These are phyloP conservation scores for Terfezia claveryi DNA, from an alignment of 495 filamentous ascomycete genomes.

Conservation along the genomic window DNA sequence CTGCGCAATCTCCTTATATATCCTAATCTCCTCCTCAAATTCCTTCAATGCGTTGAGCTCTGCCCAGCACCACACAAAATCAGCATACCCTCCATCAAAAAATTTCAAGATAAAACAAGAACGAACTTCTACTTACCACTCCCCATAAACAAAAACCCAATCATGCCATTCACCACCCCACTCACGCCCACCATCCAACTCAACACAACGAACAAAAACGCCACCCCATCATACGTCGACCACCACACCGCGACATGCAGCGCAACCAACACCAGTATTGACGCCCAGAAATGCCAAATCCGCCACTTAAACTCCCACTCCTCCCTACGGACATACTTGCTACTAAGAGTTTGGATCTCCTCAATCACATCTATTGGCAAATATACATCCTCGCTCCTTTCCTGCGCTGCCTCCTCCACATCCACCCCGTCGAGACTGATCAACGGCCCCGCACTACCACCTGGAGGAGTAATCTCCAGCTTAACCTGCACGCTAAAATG, in stretches of 20 bases:
- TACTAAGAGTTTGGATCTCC: slow-evolving; percentile 44
- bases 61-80: background rate
- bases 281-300: slow-evolving; percentile 45
- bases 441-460: slow-evolving; percentile 9
- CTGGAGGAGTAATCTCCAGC: slow-evolving; percentile 21
- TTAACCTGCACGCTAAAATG: slow-evolving; percentile 72
- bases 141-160: slow-evolving; percentile 68
- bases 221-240: slow-evolving; percentile 46
- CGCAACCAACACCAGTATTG: slow-evolving; percentile 39
- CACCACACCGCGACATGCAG: slow-evolving; percentile 74
- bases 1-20: too few relatives aligned
- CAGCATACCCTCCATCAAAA: background rate
- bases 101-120: background rate
- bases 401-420: slow-evolving; percentile 8
- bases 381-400: slow-evolving; percentile 10
- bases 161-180: slow-evolving; percentile 61
- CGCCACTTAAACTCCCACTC: slow-evolving; percentile 45
- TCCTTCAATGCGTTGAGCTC: slow-evolving; percentile 63
- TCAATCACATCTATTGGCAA: slow-evolving; percentile 40
- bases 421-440: slow-evolving; percentile 8
- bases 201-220: slow-evolving; percentile 60
- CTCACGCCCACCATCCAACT: slow-evolving; percentile 52
- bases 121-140: slow-evolving; percentile 24
- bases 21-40: slow-evolving; percentile 26
- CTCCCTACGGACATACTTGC: slow-evolving; percentile 45